Evolutionary conservation across 352 stramenopile genomes (phyloP).

Genomic region (Aphanomyces stellatus): DNA sequence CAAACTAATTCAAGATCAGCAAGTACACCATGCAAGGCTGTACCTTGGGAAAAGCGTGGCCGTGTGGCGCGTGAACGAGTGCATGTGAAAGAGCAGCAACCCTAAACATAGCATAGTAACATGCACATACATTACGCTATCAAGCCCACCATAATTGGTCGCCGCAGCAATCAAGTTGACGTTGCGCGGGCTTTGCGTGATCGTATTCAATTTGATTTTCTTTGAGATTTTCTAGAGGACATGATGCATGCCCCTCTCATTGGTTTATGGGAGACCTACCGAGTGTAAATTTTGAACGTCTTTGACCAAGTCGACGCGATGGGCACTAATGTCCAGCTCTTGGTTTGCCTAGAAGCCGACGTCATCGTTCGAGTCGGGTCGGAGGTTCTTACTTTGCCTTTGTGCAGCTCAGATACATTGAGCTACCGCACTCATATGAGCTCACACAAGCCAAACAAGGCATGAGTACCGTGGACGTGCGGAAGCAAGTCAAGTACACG

Average conservation of each 20-base stretch:
- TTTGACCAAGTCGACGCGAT: slow-evolving; percentile 2
- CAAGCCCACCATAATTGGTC: slow-evolving; percentile 2
- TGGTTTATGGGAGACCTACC: neutral
- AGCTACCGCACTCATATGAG: neutral
- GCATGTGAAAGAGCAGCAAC: slow-evolving; percentile 2
- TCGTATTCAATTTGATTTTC: slow-evolving; percentile 11
- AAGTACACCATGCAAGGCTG: neutral
- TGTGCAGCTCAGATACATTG: slow-evolving; percentile 2
- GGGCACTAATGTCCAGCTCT: neutral
- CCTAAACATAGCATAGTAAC: neutral
- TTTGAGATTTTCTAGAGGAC: neutral
- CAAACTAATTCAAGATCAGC: neutral
- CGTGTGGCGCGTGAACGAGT: neutral
- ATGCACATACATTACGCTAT: neutral
- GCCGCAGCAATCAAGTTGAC: neutral
- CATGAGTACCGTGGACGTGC: neutral
- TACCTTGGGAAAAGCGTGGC: slow-evolving; percentile 2
- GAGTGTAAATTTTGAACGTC: slow-evolving; percentile 4
- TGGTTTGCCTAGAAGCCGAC: neutral
- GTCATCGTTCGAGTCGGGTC: neutral
- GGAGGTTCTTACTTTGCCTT: slow-evolving; percentile 1
- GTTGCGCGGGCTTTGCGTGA: neutral
- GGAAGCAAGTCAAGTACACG: neutral
- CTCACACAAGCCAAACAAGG: neutral
- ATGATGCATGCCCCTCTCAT: neutral